Evolutionary conservation across 164 flowering plant species (phyloP).

Genomic region (Echeveria elegans): DNA sequence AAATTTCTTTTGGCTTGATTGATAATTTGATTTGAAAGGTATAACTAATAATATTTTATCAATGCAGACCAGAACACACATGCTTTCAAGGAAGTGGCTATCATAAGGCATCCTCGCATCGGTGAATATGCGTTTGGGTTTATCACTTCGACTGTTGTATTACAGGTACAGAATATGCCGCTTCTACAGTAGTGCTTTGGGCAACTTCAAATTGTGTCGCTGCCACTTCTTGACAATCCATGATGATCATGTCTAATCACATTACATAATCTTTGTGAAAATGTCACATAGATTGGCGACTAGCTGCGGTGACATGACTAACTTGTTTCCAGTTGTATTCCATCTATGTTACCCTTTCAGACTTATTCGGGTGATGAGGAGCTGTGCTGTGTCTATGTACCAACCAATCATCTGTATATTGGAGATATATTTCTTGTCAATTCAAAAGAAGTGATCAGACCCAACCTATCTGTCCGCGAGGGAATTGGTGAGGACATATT

Average conservation of each 20-base stretch:
- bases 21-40: background rate
- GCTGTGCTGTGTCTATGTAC: constrained; percentile 67
- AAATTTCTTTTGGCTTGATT: constrained; percentile 4
- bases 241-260: background rate
- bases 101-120: constrained; percentile 83
- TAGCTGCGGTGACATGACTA: background rate
- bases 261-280: background rate
- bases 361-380: constrained; percentile 61
- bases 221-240: background rate
- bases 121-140: constrained; percentile 96
- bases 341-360: constrained; percentile 21
- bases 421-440: constrained; percentile 65
- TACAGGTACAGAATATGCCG: constrained; percentile 28
- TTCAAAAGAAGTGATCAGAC: constrained; percentile 61
- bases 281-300: background rate
- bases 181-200: background rate
- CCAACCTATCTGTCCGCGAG: constrained; percentile 66
- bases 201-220: background rate
- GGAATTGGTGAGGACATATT: constrained; percentile 50
- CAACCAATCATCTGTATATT: constrained; percentile 75
- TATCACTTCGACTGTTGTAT: constrained; percentile 66
- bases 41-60: background rate
- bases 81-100: constrained; percentile 90
- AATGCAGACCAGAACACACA: constrained; percentile 74
- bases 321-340: background rate